These are phyloP conservation scores for Fusarium sp. DNA, from an alignment of 2,329 filamentous ascomycete genomes.

Conservation along the genomic window DNA sequence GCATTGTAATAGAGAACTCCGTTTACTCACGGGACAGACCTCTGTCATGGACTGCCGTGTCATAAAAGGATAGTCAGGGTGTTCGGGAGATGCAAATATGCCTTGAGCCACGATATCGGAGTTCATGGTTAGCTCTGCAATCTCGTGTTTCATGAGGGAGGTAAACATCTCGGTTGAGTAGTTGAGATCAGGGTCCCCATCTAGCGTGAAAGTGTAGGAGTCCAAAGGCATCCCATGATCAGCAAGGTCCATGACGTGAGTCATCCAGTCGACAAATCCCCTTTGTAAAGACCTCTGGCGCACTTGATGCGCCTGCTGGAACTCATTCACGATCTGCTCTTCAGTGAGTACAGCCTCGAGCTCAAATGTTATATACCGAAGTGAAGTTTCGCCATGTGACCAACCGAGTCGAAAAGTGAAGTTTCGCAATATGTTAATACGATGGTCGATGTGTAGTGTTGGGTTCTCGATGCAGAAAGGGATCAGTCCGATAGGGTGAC, in stretches of 20 bases:
- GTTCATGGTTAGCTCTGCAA: neutral
- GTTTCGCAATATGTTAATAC: constrained; percentile 10
- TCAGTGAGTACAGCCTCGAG: neutral
- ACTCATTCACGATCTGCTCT: neutral
- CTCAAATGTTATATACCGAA: too few relatives aligned
- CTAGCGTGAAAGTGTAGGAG: constrained; percentile 2
- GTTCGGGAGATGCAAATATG: neutral
- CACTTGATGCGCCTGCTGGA: neutral
- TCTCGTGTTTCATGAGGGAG: neutral
- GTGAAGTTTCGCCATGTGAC: rapidly evolving
- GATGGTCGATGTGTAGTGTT: constrained; percentile 6
- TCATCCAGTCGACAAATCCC: neutral
- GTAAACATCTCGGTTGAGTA: neutral
- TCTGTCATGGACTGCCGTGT: rapidly evolving
- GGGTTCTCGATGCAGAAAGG: constrained; percentile 26
- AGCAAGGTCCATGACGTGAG: neutral
- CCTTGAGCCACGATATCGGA: neutral
- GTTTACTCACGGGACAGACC: neutral
- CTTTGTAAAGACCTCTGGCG: rapidly evolving
- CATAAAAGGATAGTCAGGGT: neutral
- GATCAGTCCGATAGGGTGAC: constrained; percentile 11
- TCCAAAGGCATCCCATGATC: neutral
- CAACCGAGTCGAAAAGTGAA: too few relatives aligned
- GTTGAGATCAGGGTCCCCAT: constrained; percentile 1
- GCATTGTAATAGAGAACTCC: neutral